These are phyloP conservation scores for Neurospora crassa DNA, from an alignment of 2,329 filamentous ascomycete species.

Conservation along the genomic window DNA sequence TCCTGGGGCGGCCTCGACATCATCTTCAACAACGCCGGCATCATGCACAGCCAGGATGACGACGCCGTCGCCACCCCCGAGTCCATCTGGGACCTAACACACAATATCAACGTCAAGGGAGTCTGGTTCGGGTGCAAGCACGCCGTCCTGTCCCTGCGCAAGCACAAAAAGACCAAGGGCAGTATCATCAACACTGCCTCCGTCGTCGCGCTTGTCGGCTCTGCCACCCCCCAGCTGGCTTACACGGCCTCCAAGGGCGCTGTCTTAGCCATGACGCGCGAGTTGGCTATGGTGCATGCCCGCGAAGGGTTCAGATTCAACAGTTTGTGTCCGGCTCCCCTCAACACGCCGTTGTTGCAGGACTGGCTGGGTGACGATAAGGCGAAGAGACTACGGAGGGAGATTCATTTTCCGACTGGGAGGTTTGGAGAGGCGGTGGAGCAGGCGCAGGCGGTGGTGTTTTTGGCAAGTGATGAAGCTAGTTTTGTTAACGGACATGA, in stretches of 20 bases:
- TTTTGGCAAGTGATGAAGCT: constrained; percentile 78
- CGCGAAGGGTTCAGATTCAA: constrained; percentile 87
- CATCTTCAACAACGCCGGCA: constrained; percentile 96
- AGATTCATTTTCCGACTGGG: constrained; percentile 82
- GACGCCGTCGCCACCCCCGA: constrained; percentile 78
- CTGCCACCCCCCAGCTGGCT: constrained; percentile 79
- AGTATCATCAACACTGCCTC: constrained; percentile 91
- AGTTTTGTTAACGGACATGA: constrained; percentile 87
- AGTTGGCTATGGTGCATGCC: constrained; percentile 86
- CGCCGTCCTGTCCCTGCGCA: constrained; percentile 71
- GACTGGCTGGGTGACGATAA: constrained; percentile 87
- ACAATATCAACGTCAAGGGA: constrained; percentile 93
- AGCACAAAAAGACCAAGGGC: constrained; percentile 66
- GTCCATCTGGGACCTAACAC: constrained; percentile 88
- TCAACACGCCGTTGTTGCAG: constrained; percentile 87
- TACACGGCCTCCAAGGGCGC: constrained; percentile 94
- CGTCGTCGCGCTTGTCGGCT: constrained; percentile 79
- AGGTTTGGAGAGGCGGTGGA: constrained; percentile 91
- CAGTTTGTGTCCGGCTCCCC: constrained; percentile 76
- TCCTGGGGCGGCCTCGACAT: constrained; percentile 80
- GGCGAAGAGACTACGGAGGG: constrained; percentile 70
- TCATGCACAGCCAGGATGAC: constrained; percentile 81
- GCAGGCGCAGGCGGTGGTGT: constrained; percentile 82
- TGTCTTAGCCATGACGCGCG: constrained; percentile 79
- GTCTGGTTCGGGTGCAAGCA: constrained; percentile 97